Conservation (phyloP, 306 rosid species). For the Echinosophora koreensis region DNA sequence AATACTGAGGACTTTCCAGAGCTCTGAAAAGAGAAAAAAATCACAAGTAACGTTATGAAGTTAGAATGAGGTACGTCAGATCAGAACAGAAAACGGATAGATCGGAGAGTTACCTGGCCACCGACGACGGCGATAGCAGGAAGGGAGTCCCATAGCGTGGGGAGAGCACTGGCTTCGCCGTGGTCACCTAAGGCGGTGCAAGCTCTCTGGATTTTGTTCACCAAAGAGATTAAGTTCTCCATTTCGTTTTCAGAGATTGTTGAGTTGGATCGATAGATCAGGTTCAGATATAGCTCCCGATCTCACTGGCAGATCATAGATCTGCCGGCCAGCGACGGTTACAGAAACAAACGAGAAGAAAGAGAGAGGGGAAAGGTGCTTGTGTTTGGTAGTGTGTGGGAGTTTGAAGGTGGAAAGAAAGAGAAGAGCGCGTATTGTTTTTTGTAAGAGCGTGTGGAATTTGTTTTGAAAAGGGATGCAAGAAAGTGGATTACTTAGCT, state of each 20-base stretch:
- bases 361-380: not conserved
- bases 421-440: not conserved
- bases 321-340: slow-evolving; percentile 39
- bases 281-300: slow-evolving; percentile 2
- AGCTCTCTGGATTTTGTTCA: slow-evolving; percentile 96
- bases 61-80: not conserved
- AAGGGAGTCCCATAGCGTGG: slow-evolving; percentile 94
- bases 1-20: slow-evolving; percentile 95
- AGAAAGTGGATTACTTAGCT: no score
- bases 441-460: no score
- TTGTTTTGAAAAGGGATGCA: not conserved
- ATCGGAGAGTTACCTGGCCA: slow-evolving; percentile 78
- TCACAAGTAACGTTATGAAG: slow-evolving; percentile 6
- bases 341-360: not conserved
- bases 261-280: slow-evolving; percentile 21
- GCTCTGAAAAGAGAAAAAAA: slow-evolving; percentile 61
- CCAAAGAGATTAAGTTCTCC: slow-evolving; percentile 86
- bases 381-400: slow-evolving; percentile 39
- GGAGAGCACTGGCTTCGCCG: slow-evolving; percentile 88
- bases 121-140: slow-evolving; percentile 98
- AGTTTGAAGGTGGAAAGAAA: slow-evolving; percentile 35
- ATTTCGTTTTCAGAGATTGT: slow-evolving; percentile 38
- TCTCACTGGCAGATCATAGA: slow-evolving; percentile 7
- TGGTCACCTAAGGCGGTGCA: slow-evolving; percentile 97
- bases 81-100: slow-evolving; percentile 38